Evolutionary conservation across 768 basidiomycete species (phyloP), one percentile per base, ranked within the genome.

Genomic region (Hericium rajendrae): DNA sequence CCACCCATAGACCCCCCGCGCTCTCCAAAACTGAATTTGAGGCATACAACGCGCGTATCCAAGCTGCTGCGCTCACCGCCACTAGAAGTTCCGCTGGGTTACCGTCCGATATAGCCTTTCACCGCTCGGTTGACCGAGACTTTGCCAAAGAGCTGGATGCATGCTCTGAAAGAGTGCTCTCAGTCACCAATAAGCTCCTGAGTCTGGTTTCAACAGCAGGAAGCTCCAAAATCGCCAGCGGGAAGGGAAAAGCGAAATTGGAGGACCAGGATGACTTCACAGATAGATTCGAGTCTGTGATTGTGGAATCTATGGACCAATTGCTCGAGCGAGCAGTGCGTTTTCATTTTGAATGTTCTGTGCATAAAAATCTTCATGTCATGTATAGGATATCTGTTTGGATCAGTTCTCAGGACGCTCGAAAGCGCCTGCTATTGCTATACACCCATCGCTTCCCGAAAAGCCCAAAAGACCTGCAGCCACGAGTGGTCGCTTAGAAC

Each of bases 221-320:
- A 64, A 43, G 71, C 63, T 56, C 67, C 9, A 54, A 59, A 41
- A 51, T 64, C 66, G 60, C 62, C 32, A 72, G 71, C 52, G 71
- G 72, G 28, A 84, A 84, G 68, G 80, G 78, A 26, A 83, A 84
- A 65, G 74, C 71, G 18, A 78, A 75, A 63, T 64, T 88, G 53
- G 75, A 78, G 56, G 80, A 74, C 56, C 80, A 88, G 65, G 92
- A 97, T 63, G 88, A 94, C 71, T 79, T 94, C 3, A 71, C 90
- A 37, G 94, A 97, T 68, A 83, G 81, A 61, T 95, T 93, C 68
- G 80, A 88, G 62, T 75, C 81, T 16, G 70, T 82, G 20, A 78
- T 95, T 2, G 86, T 91, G n/a, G 91, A 93, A 66, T 74, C 82
- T 0, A 81, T 95, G 77, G 95, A 99, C 67, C 78, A 80, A 50